A percentile compares a stretch with the other conserved stretches of the same genome.
Conservation (phyloP, 495 filamentous ascomycete species). For the Cercophora newfieldiana region DNA sequence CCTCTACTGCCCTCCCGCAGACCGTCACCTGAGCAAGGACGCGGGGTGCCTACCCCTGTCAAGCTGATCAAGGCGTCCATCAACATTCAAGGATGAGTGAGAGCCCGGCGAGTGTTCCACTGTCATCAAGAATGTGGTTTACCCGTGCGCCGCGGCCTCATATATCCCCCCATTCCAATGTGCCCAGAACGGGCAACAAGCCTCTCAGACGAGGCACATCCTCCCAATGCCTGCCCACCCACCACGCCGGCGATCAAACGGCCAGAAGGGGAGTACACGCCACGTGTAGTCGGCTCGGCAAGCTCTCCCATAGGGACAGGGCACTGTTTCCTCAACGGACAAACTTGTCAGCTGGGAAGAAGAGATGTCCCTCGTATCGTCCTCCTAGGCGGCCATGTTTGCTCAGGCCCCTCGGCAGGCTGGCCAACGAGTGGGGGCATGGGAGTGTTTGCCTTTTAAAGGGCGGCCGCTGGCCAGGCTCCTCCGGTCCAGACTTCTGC, state of each 20-base stretch:
- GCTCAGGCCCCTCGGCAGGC: conserved; percentile 26
- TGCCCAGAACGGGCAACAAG: conserved; percentile 17
- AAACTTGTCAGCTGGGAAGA: conserved; percentile 17
- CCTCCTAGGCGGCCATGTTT: conserved; percentile 14
- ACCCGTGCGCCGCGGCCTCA: conserved; percentile 27
- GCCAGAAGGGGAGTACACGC: conserved; percentile 21
- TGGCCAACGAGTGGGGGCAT: conserved; percentile 19
- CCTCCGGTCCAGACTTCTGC: conserved; percentile 6
- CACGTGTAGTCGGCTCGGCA: conserved; percentile 31
- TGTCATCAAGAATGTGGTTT: conserved; percentile 31
- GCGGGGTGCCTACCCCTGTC: conserved; percentile 26
- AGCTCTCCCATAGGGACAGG: conserved; percentile 21
- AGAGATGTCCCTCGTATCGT: conserved; percentile 13
- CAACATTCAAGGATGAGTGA: conserved; percentile 24
- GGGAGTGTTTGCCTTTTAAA: conserved; percentile 22
- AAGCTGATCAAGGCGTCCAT: conserved; percentile 26
- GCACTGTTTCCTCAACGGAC: conserved; percentile 15
- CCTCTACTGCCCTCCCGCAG: conserved; percentile 22
- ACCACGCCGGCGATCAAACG: conserved; percentile 31
- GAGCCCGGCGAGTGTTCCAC: conserved; percentile 23
- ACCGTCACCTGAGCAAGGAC: conserved; percentile 30
- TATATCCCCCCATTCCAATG: conserved; percentile 25
- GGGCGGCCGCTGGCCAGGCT: conserved; percentile 20
- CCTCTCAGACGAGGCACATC: conserved; percentile 20
- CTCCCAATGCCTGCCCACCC: conserved; percentile 20